Evolutionary conservation across 257 asterid species (phyloP), one percentile per base, ranked within the genome.

Genomic region (Solanum peruvianum): DNA sequence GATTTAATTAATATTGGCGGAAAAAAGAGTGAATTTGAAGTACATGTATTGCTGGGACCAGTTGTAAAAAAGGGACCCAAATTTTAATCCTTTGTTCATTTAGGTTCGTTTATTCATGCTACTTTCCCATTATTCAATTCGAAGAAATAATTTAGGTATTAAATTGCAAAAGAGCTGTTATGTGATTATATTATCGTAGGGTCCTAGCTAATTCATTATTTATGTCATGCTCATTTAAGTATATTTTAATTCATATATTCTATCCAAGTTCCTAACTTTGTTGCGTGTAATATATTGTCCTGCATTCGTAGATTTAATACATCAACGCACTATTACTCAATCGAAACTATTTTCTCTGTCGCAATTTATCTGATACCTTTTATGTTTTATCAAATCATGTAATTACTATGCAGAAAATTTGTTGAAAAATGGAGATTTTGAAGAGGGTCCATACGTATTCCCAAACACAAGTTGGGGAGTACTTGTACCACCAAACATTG

Each of bases 391-490:
- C 76, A 1, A 11, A 58, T 60, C 3, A 23, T 47, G 56, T 52
- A 49, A 39, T 16, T 52, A 52, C n/a, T 31, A 39, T 87, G 93
- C 98, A 97, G 99, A 73, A 5, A 95, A 95, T 92, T 35, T 97
- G 25, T 84, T 94, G 89, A 97, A 97, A 85, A 97, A 97, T 35
- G 97, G 98, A 1, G 97, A 94, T 87, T 97, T 94, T 39, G 99
- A 97, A 87, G 99, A 97, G 89, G 99, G 99, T 31, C 93, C 99
- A 3, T 97, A 93, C 91, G 92, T 97, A 39, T 93, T 97, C 29
- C 98, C 98, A 85, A 97, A 95, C 93, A 93, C 98, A 37, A 93
- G 96, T 81, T 94, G 97, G 98, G 99, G 99, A 14, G 98, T 94
- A n/a, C 97, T 97, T 0, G 89, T 95, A 88, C 99, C 99, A 9